Base-by-base conservation (phyloP, 2,329 filamentous ascomycete genomes). In the Hypoxylon sp. region DNA sequence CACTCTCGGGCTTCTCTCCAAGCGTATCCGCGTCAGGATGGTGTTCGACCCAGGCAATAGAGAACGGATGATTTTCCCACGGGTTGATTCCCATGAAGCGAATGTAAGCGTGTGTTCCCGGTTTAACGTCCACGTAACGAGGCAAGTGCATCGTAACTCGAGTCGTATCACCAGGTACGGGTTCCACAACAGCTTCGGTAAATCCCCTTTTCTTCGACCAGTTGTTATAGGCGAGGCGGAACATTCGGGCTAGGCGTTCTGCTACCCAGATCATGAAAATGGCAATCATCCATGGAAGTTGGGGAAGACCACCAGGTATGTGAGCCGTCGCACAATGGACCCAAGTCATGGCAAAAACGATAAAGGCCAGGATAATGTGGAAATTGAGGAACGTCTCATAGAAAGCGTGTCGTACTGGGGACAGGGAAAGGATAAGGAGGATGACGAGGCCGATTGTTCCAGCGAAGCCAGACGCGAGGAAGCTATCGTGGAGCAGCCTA, bases 311-410 rank as follows among this genome's bases (percentile, higher is more conserved):
- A 60, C 93, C 89, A 13, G 87, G 80, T 32, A 93, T 82, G 3
- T 83, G 79, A 28, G 93, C 87, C 9, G 92, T 83, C 48, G 88
- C 84, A 74, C 93, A 89, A 82, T 98, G 96, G 38, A 94, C 83
- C 86, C 90, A 96, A 7, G 94, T 89, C 74, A 90, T 90, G 62
- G 87, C 83, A 55, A 98, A 87, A 51, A 85, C 83, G 59, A 93
- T 76, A 36, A 91, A 79, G 41, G 90, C 93, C 55, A 97, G 82
- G 38, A 92, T 79, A 73, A 97, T 94, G 81, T 98, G 96, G 30
- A 91, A 81, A 77, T 92, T 93, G 74, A 98, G 86, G 82, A 99
- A 99, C 0, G 93, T 97, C 82, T 99, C 96, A 82, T 99, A 99
- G 78, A 97, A 98, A 41, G 94, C 94, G 79, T 98, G 95, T 67